Evolutionary conservation across 2,329 filamentous ascomycete species (phyloP).

Genomic region (Pyrenophora tritici-repentis): DNA sequence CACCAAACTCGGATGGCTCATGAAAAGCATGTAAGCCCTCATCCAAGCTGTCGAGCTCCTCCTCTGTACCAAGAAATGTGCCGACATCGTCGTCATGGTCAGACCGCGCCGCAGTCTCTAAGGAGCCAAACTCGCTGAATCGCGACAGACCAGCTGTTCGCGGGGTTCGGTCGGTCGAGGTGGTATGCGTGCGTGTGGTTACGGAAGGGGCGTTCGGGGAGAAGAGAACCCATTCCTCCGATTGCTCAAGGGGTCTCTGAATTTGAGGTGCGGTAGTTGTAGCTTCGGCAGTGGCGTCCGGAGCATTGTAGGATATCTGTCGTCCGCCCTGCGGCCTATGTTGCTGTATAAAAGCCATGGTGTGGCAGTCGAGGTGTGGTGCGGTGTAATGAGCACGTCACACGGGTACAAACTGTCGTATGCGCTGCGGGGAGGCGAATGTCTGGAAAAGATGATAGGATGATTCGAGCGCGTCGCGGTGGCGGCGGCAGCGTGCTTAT

Average conservation of each 20-base stretch:
- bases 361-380: constrained; percentile 11
- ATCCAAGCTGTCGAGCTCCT: constrained; percentile 89
- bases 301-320: constrained; percentile 41
- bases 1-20: constrained; percentile 56
- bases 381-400: constrained; percentile 22
- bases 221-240: constrained; percentile 96
- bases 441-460: background rate
- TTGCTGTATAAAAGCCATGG: constrained; percentile 49
- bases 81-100: constrained; percentile 46
- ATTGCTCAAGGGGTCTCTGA: constrained; percentile 65
- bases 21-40: constrained; percentile 89
- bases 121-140: constrained; percentile 79
- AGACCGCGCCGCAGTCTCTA: constrained; percentile 71
- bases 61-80: constrained; percentile 53
- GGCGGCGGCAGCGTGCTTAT: constrained; percentile 16
- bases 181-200: constrained; percentile 71
- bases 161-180: constrained; percentile 66
- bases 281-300: constrained; percentile 30
- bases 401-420: constrained; percentile 11
- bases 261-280: constrained; percentile 44
- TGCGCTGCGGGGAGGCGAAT: background rate
- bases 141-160: constrained; percentile 72
- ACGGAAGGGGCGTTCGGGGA: constrained; percentile 65
- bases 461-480: constrained; percentile 10
- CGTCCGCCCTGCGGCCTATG: constrained; percentile 44